Evolutionary conservation across 805 yeast genomes (phyloP), one percentile per base, ranked within the genome.

Genomic region (Metschnikowia rubicola): DNA sequence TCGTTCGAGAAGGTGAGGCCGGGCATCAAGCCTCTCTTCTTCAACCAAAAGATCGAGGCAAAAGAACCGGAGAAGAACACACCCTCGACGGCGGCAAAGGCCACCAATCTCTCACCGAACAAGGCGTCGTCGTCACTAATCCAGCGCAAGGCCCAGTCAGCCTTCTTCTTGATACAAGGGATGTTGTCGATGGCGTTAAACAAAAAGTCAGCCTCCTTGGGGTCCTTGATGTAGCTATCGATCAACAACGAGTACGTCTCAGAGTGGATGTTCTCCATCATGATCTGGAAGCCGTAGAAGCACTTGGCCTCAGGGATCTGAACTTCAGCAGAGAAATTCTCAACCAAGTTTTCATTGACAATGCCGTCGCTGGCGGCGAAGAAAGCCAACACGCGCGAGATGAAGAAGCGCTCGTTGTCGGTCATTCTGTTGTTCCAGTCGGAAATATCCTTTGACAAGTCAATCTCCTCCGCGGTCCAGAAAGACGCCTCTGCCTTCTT

Each of bases 391-490:
- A 92, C 96, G 68, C 96, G 83, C 12, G 97, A 88, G 58, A 92
- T 77, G 71, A 92, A 92, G 74, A 73, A 94, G 62, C 96, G 82
- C 78, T 92, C 99, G 67, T 91, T 92, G 48, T 88, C 94, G 65
- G 78, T 91, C 76, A 92, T 76, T 63, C 77, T 77, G 74, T 86
- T 80, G 67, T 88, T 91, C 99, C 99, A 92, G 74, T 92, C 99
- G 61, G 79, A 80, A 51, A 78, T 65, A 70, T 92, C 99, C 77
- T 92, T 94, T 46, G 95, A 84, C 55, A 92, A 80, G 71, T 92
- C 99, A 57, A 92, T 90, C 74, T 94, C 99, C 76, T 92, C 99
- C 40, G 98, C 97, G 35, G 98, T 94, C 99, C 99, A 92, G 80
- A 92, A 92, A 6, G 98, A 92, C 12, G 99, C 99, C 78, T 94